phyloP scores from a whole-genome alignment of 108 stramenopile species.

The Nitzschia sp. region DNA sequence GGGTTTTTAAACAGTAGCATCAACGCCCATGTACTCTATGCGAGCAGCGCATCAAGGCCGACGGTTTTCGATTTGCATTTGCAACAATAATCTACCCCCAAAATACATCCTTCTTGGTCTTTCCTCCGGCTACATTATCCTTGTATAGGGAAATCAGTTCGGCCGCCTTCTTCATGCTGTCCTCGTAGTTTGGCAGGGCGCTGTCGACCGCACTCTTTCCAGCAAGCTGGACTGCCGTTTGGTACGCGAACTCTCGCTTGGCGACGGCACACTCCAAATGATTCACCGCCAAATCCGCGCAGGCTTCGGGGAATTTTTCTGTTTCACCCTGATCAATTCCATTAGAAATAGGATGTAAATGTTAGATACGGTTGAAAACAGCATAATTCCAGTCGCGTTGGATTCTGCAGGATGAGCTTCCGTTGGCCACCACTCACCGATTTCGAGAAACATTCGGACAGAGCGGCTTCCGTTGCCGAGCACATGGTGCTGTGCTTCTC shows the following conservation, averaged over 20 bases:
- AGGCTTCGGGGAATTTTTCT: conserved; percentile 27
- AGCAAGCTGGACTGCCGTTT: conserved; percentile 28
- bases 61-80: too few relatives aligned
- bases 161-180: conserved; percentile 42
- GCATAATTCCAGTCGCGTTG: too few relatives aligned
- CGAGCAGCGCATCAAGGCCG: too few relatives aligned
- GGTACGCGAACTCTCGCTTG: conserved; percentile 32
- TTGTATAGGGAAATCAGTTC: conserved; percentile 44
- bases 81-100: too few relatives aligned
- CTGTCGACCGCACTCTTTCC: conserved; percentile 34
- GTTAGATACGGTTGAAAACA: too few relatives aligned
- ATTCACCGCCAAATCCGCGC: conserved; percentile 26
- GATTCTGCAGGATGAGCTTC: too few relatives aligned
- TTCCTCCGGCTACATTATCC: conserved; percentile 29
- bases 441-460: conserved; percentile 14
- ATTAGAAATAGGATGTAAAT: too few relatives aligned
- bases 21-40: too few relatives aligned
- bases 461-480: conserved; percentile 17
- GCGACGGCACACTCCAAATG: conserved; percentile 38
- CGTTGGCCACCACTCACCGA: too few relatives aligned
- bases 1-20: too few relatives aligned
- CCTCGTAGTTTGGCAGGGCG: conserved; percentile 41
- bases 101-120: conserved; percentile 28
- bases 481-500: conserved; percentile 24
- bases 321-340: conserved; percentile 11